Evolutionary conservation across 805 yeast genomes (phyloP), one percentile per base, ranked within the genome.

Genomic region (Cyberlindnera euphorbiae): DNA sequence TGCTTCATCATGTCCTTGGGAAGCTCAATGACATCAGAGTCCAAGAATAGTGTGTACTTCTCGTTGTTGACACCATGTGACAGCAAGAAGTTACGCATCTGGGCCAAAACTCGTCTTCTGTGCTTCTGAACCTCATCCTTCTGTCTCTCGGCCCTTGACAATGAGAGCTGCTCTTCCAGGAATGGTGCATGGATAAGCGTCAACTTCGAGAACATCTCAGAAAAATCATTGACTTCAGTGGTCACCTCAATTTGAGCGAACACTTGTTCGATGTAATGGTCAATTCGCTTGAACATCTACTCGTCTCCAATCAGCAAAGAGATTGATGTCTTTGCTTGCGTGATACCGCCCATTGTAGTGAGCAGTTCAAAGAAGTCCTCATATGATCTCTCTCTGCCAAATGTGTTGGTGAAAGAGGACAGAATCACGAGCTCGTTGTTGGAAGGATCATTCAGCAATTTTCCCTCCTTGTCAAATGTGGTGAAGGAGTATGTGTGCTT

Each of bases 21-120:
- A 11, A 49, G 27, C 11, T 39, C 33, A 16, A 49, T 18, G 43
- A 62, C 50, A 39, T 61, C 66, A 5, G 62, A 50, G 35, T 63
- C 66, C 14, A 63, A 15, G 23, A 53, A 60, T 13, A 62, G 28
- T 0, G 58, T 41, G 32, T 51, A 50, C 6, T 46, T 35, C 28
- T 61, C 66, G 29, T 50, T 49, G 15, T 33, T 48, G 19, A 62
- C 37, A 5, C 55, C 35, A 15, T 32, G 41, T 8, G 52, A 45
- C 11, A 56, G 25, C 8, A 58, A 36, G 39, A 57, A 58, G 39
- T 58, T 58, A 38, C 61, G 39, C 2, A 57, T 41, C 33, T 53
- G 49, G 8, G 61, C 52, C 31, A 55, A 47, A 5, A 47, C 39
- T 28, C 56, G 45, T 33, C 62, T 46, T 33, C 62, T 48, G 16